A percentile compares a stretch with the other conserved stretches of the same genome.
phyloP scores from a whole-genome alignment of 164 flowering plant genomes.

The Stephania cephalantha region DNA sequence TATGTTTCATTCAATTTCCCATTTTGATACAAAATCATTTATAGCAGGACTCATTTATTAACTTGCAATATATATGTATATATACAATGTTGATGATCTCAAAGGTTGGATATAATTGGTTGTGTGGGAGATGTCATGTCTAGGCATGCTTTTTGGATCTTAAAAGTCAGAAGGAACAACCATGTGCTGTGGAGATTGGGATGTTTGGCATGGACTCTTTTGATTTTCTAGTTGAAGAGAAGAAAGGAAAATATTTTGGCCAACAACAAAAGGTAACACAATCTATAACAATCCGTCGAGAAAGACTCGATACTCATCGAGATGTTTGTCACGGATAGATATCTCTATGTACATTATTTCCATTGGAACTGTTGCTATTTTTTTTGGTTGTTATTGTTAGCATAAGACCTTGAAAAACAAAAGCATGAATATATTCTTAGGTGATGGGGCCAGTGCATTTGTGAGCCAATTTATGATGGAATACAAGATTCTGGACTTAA shows the following conservation, averaged over 20 bases:
- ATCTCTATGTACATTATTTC: background rate
- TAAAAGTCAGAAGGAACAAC: background rate
- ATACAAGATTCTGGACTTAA: background rate
- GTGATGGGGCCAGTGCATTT: background rate
- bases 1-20: no score
- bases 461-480: background rate
- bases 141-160: background rate
- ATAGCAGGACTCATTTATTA: background rate
- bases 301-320: background rate
- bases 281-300: background rate
- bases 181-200: constrained; percentile 2
- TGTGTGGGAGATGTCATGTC: background rate
- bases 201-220: background rate
- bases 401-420: background rate
- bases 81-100: background rate
- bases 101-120: background rate
- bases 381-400: background rate
- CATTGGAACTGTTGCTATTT: background rate
- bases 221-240: background rate
- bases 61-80: background rate
- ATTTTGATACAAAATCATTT: no score
- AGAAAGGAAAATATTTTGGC: background rate
- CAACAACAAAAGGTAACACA: background rate
- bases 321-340: background rate
- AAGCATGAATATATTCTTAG: background rate